Base-by-base conservation (phyloP, 129 eudicot species). In the Ambrosia artemisiifolia region DNA sequence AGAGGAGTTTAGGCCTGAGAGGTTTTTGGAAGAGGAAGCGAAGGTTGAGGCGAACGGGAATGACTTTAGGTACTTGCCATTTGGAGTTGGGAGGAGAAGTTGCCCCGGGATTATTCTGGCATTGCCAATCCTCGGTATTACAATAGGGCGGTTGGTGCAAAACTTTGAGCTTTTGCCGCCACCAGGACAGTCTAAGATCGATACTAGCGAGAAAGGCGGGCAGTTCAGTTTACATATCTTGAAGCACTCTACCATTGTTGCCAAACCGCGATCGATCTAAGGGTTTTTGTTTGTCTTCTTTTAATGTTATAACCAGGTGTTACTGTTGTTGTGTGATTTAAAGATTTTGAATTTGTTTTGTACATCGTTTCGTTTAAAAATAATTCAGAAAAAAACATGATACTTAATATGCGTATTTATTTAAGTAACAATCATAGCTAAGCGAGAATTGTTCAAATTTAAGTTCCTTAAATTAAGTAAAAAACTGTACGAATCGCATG, bases 151-250 rank as follows among this genome's bases (percentile, higher is more conserved):
- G n/a, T 50, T 50, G 8, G 56, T 50, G 24, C 56, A 50, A 8
- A 50, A 50, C 10, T 50, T 50, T 50, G 56, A 50, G 56, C 56
- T 50, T 20, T 50, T 50, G 56, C 56, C 56, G 5, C 56, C 56
- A 50, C 56, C 56, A 20, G 56, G 56, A 50, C 56, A 50, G 56
- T 50, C 56, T n/a, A n/a, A 50, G 56, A n/a, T 50, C 8, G 56
- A 50, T 11, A 16, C 24, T 1, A 50, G 24, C 9, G 56, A 50
- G 56, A 50, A 50, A 16, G 56, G 56, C 24, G 56, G 56, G 56
- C 56, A 50, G 56, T 50, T 50, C 56, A 50, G 56, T 50, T 50
- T 50, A 16, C 56, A 50, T 16, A 49, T 49, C 55, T 49, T 49
- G 17, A 49, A 49, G 55, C 55, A 49, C 55, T 49, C 55, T 4